Evolutionary conservation across 306 rosid species (phyloP).

Genomic region (Vigna reflexopilosa): DNA sequence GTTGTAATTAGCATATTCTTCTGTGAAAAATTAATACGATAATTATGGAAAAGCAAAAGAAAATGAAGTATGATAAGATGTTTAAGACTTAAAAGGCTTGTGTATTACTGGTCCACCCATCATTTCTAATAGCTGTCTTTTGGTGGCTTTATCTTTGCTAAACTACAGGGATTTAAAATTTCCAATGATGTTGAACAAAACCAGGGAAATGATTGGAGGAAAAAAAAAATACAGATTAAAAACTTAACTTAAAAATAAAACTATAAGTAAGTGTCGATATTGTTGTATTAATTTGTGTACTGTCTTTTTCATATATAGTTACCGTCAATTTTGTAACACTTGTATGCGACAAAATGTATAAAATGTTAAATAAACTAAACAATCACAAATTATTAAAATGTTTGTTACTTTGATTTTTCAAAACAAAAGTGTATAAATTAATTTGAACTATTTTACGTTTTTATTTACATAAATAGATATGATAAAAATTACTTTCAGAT

Average conservation of each 20-base stretch:
- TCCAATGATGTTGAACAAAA: not conserved
- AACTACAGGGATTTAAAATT: not conserved
- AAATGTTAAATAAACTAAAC: too few species aligned
- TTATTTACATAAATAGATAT: too few species aligned
- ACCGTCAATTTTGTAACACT: too few species aligned
- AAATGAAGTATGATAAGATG: constrained; percentile 35
- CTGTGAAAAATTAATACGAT: not conserved
- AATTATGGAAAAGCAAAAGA: constrained; percentile 9
- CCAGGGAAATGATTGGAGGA: not conserved
- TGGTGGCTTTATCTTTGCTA: not conserved
- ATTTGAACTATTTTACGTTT: too few species aligned
- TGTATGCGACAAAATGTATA: too few species aligned
- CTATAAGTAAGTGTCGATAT: too few species aligned
- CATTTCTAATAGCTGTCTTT: constrained; percentile 20
- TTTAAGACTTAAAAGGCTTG: not conserved
- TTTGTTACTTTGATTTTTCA: too few species aligned
- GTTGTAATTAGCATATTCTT: not conserved
- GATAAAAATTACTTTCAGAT: too few species aligned
- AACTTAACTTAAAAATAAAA: not conserved
- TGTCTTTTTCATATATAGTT: too few species aligned
- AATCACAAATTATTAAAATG: too few species aligned
- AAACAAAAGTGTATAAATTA: too few species aligned
- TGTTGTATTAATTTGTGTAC: too few species aligned
- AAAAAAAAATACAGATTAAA: not conserved
- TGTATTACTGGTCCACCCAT: constrained; percentile 10